These are phyloP conservation scores for Schizosaccharomyces osmophilus DNA, from an alignment of 805 yeast genomes.

Conservation along the genomic window DNA sequence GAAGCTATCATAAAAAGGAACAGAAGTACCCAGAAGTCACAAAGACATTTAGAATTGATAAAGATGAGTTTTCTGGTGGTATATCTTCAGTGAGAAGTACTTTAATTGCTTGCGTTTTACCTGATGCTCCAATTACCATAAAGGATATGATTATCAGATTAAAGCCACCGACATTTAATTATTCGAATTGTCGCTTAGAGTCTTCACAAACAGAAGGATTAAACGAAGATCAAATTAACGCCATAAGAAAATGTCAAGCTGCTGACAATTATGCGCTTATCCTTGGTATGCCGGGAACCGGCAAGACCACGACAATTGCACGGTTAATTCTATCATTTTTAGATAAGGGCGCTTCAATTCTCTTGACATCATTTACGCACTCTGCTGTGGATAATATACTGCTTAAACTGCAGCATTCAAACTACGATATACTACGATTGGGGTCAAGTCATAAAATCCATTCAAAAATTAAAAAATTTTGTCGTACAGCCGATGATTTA, in stretches of 20 bases:
- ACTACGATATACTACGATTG: slow-evolving; percentile 33
- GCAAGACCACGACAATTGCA: slow-evolving; percentile 76
- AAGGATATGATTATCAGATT: slow-evolving; percentile 30
- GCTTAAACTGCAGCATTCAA: slow-evolving; percentile 33
- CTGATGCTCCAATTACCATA: slow-evolving; percentile 21
- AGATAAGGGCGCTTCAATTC: slow-evolving; percentile 34
- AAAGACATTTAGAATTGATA: slow-evolving; percentile 30
- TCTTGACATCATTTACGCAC: slow-evolving; percentile 73
- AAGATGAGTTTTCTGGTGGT: slow-evolving; percentile 52
- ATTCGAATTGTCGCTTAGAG: background rate
- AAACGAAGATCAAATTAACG: slow-evolving; percentile 48
- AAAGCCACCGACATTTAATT: slow-evolving; percentile 21
- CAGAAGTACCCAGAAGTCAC: slow-evolving; percentile 10
- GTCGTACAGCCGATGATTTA: slow-evolving; percentile 7
- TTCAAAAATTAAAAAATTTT: slow-evolving; percentile 28
- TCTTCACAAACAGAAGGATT: slow-evolving; percentile 13
- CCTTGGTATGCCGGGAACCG: slow-evolving; percentile 97
- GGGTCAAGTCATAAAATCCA: slow-evolving; percentile 35
- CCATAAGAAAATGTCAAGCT: slow-evolving; percentile 37
- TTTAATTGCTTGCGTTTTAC: slow-evolving; percentile 38
- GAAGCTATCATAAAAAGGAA: slow-evolving; percentile 14
- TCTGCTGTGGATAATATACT: slow-evolving; percentile 89
- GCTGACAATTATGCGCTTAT: slow-evolving; percentile 58
- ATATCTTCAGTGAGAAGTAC: slow-evolving; percentile 58
- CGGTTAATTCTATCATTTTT: slow-evolving; percentile 41